Evolutionary conservation across 345 rosid genomes (phyloP), one percentile per base, ranked within the genome.

Genomic region (Combretum micranthum): DNA sequence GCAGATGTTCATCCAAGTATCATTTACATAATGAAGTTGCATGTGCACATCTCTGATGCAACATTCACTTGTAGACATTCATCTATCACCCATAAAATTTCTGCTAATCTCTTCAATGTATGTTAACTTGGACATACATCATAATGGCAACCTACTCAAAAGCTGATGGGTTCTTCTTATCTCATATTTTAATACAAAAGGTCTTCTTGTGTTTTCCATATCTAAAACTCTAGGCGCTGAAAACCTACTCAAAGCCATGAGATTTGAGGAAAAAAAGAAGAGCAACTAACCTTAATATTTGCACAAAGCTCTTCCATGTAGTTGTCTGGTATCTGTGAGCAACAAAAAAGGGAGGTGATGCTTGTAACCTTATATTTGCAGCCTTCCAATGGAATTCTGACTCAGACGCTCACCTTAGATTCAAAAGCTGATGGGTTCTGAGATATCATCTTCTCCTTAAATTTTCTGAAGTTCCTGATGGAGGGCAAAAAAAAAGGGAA

Each of bases 381-480:
- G 4, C 19, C n/a, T 20, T 20, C 19, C 17, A 8, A 7, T 48
- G 32, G 13, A n/a, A 47, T 21, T 20, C 39, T 17, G 43, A 59
- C 15, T 25, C 52, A 20, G 20, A 37, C 67, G 53, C 63, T 64
- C 70, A 84, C 96, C 85, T 85, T 89, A 43, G 72, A 72, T 65
- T 77, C 79, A 58, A 78, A 69, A 65, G 86, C 73, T 37, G 78
- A 75, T 16, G 90, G 83, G 61, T 85, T 83, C 56, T 87, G 96
- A 44, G 85, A 63, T 49, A 55, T 78, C 64, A 80, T 20, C 68
- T 75, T 87, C 65, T 80, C 94, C 75, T 89, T 93, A 62, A 82
- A 89, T 67, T 83, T 87, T 72, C 89, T 83, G 61, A 77, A 57
- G 96, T 89, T 61, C 84, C 97, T 86, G 75, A n/a, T n/a, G n/a